These are phyloP conservation scores for Lipomyces yarrowii DNA, from an alignment of 1,139 yeast genomes.

Conservation along the genomic window DNA sequence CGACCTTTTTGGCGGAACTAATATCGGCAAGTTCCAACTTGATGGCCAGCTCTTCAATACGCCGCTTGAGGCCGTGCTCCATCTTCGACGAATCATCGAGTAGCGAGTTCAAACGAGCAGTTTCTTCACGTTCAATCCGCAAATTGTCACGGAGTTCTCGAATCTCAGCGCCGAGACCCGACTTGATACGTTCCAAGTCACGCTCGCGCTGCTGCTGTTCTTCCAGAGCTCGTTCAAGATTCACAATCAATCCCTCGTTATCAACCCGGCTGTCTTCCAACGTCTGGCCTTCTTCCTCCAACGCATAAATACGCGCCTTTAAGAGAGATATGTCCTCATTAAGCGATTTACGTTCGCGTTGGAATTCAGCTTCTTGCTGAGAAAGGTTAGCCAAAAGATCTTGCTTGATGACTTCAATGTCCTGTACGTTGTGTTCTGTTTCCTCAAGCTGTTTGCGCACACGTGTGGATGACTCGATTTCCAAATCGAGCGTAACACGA, in stretches of 20 bases:
- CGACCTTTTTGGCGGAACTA: conserved; percentile 3
- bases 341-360: conserved; percentile 54
- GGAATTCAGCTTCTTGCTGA: conserved; percentile 61
- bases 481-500: conserved; percentile 42
- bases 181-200: conserved; percentile 21
- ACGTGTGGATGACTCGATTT: conserved; percentile 35
- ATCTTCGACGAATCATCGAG: conserved; percentile 8
- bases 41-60: conserved; percentile 9
- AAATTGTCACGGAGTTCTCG: conserved; percentile 20
- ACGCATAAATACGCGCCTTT: conserved; percentile 52
- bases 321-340: conserved; percentile 55
- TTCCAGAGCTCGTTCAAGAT: conserved; percentile 26
- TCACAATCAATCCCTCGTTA: conserved; percentile 22
- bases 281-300: conserved; percentile 49
- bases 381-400: conserved; percentile 69
- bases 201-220: conserved; percentile 26
- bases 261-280: conserved; percentile 26
- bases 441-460: conserved; percentile 35
- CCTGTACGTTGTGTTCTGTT: conserved; percentile 31
- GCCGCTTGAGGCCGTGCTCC: background rate
- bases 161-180: conserved; percentile 21
- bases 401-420: conserved; percentile 50
- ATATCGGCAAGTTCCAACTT: background rate
- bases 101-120: conserved; percentile 1
- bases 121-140: conserved; percentile 18